These are phyloP conservation scores for Pharus latifolius DNA, from an alignment of 176 grass and related monocot species.

Conservation along the genomic window DNA sequence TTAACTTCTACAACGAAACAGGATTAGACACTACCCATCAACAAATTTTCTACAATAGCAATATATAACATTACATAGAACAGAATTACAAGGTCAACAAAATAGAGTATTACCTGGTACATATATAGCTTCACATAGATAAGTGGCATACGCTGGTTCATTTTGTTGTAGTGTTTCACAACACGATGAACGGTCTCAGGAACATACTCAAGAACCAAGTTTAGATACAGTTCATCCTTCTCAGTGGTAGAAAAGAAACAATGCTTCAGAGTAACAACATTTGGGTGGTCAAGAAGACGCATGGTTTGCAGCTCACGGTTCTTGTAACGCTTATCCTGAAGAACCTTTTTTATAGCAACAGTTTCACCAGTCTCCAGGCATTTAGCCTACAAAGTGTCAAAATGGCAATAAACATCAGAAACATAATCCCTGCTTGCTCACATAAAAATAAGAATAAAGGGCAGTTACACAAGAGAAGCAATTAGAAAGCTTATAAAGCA, in stretches of 20 bases:
- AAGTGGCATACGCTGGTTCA: slow-evolving; percentile 76
- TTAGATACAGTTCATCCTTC: slow-evolving; percentile 71
- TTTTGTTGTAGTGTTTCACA: slow-evolving; percentile 74
- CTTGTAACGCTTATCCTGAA: slow-evolving; percentile 91
- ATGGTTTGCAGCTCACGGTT: slow-evolving; percentile 78
- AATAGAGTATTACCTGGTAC: slow-evolving; percentile 46
- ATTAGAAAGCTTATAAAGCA: neutral
- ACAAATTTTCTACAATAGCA: neutral
- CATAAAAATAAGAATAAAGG: neutral
- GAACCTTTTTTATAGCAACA: slow-evolving; percentile 84
- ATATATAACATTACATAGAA: neutral
- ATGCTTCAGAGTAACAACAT: slow-evolving; percentile 63
- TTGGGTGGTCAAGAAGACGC: slow-evolving; percentile 73
- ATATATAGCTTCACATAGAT: slow-evolving; percentile 77
- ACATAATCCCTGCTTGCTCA: neutral
- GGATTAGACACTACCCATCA: neutral
- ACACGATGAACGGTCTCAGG: slow-evolving; percentile 75
- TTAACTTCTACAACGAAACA: neutral
- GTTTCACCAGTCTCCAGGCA: slow-evolving; percentile 73
- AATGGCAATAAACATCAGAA: neutral
- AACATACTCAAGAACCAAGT: slow-evolving; percentile 81
- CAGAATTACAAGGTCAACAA: no score
- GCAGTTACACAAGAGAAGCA: neutral
- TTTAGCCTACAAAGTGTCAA: slow-evolving; percentile 42
- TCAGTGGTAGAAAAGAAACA: slow-evolving; percentile 79